Percentiles rank a stretch among this genome's conserved stretches.
phyloP scores from a whole-genome alignment of 208 protist genomes.

The Naegleria fowleri region DNA sequence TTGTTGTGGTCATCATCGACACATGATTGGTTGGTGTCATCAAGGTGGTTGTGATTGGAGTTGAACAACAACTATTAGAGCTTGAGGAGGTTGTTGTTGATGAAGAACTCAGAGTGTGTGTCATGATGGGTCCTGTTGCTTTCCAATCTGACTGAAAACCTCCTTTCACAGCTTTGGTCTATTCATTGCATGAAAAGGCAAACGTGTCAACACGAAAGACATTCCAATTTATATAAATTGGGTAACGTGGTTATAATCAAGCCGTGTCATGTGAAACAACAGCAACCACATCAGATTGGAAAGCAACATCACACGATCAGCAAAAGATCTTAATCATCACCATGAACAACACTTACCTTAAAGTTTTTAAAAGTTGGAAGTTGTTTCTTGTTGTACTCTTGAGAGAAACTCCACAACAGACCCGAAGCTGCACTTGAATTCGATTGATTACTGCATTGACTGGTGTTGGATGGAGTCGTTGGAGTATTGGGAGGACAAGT shows the following conservation, averaged over 20 bases:
- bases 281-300: too few relatives aligned
- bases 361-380: not conserved
- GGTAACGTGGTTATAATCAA: too few relatives aligned
- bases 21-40: too few relatives aligned
- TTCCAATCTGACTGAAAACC: constrained; percentile 4
- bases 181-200: not conserved
- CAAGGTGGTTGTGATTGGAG: too few relatives aligned
- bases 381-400: not conserved
- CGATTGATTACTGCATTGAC: not conserved
- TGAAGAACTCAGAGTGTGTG: too few relatives aligned
- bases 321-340: too few relatives aligned
- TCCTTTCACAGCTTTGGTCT: not conserved
- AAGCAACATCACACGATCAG: too few relatives aligned
- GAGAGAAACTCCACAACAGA: not conserved
- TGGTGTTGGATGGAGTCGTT: not conserved
- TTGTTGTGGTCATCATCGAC: too few relatives aligned
- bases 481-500: not conserved
- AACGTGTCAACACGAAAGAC: too few relatives aligned
- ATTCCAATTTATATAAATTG: too few relatives aligned
- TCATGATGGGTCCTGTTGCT: not conserved
- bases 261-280: too few relatives aligned
- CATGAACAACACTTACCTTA: not conserved
- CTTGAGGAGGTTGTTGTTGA: not conserved
- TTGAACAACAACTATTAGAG: not conserved
- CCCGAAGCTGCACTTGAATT: not conserved